A percentile compares a stretch with the other conserved stretches of the same genome.
These are phyloP conservation scores for Tinospora cordifolia DNA, from an alignment of 164 flowering plant species.

Conservation along the genomic window DNA sequence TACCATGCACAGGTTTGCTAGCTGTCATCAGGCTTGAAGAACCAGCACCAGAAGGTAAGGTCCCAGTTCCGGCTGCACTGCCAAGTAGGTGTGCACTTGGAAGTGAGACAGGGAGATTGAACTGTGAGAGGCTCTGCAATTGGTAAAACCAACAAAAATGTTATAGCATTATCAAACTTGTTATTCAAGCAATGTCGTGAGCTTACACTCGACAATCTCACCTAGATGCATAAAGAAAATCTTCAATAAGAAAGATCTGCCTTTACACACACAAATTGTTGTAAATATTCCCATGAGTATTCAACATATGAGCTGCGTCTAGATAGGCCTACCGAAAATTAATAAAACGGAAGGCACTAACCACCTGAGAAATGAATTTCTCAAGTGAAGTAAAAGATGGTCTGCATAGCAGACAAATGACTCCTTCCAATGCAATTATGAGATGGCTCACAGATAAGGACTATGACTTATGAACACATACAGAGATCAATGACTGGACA, in stretches of 20 bases:
- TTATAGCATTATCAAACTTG: not conserved
- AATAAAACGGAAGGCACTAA: not conserved
- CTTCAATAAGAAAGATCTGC: not conserved
- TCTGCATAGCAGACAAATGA: not conserved
- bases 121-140: conserved; percentile 90
- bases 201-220: not conserved
- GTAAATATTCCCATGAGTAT: not conserved
- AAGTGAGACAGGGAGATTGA: conserved; percentile 88
- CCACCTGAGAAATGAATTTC: not conserved
- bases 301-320: not conserved
- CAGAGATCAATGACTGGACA: not conserved
- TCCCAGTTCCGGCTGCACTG: conserved; percentile 42
- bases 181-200: not conserved
- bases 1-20: conserved; percentile 33
- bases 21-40: conserved; percentile 35
- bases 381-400: not conserved
- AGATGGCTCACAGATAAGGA: not conserved
- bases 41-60: conserved; percentile 38
- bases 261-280: not conserved
- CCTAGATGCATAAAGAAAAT: not conserved
- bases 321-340: not conserved
- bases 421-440: not conserved
- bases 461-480: not conserved
- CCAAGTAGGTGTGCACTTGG: conserved; percentile 53
- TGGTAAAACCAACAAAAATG: conserved; percentile 3